phyloP scores from a whole-genome alignment of 306 rosid genomes.

The Prinsepia uniflora region DNA sequence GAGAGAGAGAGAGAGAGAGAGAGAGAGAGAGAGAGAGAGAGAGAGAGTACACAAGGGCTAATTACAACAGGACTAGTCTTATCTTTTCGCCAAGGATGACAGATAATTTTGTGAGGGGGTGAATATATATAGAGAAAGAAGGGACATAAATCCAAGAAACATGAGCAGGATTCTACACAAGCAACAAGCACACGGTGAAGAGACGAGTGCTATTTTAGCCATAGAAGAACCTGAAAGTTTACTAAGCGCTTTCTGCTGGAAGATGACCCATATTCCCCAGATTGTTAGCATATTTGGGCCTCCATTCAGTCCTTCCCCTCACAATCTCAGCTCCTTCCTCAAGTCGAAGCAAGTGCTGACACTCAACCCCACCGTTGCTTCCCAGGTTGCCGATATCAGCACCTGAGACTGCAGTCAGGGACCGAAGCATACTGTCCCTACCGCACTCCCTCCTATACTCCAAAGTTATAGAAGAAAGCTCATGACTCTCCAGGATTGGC shows the following conservation, averaged over 20 bases:
- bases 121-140: conserved; percentile 23
- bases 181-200: conserved; percentile 26
- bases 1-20: conserved; percentile 13
- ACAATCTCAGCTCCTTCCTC: conserved; percentile 86
- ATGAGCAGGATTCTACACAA: conserved; percentile 47
- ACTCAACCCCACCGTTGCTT: conserved; percentile 54
- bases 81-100: conserved; percentile 32
- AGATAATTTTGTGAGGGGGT: conserved; percentile 29
- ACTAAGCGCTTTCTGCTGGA: conserved; percentile 55
- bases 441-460: conserved; percentile 99
- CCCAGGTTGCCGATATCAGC: conserved; percentile 52
- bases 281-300: conserved; percentile 63
- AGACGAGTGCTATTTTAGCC: conserved; percentile 28
- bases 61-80: conserved; percentile 54
- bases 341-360: conserved; percentile 90
- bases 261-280: conserved; percentile 37
- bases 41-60: conserved; percentile 36
- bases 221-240: conserved; percentile 6
- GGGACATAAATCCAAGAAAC: conserved; percentile 44
- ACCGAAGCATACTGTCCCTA: conserved; percentile 88
- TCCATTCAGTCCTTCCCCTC: conserved; percentile 89
- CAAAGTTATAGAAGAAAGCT: conserved; percentile 67
- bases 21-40: conserved; percentile 1
- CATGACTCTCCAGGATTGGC: conserved; percentile 88
- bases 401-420: conserved; percentile 62